These are phyloP conservation scores for Rhodotorula toruloides DNA, from an alignment of 768 basidiomycete species.

Conservation along the genomic window DNA sequence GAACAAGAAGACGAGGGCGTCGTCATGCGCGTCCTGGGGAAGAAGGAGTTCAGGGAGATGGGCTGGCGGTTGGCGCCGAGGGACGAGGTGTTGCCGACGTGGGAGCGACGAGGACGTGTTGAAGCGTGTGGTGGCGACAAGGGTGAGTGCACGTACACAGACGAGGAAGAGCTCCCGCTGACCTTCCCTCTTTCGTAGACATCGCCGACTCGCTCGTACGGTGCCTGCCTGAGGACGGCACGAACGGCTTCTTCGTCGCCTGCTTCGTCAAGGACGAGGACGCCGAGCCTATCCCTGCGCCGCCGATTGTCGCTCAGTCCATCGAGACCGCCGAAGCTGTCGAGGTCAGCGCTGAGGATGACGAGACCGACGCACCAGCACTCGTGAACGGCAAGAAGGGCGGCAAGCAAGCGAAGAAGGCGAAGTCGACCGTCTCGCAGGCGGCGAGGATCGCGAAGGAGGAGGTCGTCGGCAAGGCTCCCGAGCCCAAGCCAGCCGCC, in stretches of 20 bases:
- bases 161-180: background rate
- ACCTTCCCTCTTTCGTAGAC: slow-evolving; percentile 46
- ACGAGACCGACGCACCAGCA: background rate
- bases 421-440: slow-evolving; percentile 9
- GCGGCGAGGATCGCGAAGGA: slow-evolving; percentile 14
- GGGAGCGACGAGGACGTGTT: slow-evolving; percentile 71
- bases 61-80: slow-evolving; percentile 66
- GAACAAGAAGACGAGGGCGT: slow-evolving; percentile 89
- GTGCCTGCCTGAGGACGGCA: slow-evolving; percentile 63
- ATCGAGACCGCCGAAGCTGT: background rate
- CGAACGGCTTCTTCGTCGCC: slow-evolving; percentile 96
- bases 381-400: background rate
- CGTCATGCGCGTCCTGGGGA: slow-evolving; percentile 63
- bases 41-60: slow-evolving; percentile 60
- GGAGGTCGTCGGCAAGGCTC: background rate
- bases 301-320: too few species aligned
- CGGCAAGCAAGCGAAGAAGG: slow-evolving; percentile 6
- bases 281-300: background rate
- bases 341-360: background rate
- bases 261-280: slow-evolving; percentile 59
- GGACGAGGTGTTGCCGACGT: slow-evolving; percentile 66
- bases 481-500: background rate
- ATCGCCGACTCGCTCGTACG: slow-evolving; percentile 53
- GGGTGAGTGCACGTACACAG: too few species aligned
- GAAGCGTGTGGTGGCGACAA: slow-evolving; percentile 56